Evolutionary conservation across 1,284 basidiomycete genomes (phyloP).

Genomic region (Bjerkandera adusta): DNA sequence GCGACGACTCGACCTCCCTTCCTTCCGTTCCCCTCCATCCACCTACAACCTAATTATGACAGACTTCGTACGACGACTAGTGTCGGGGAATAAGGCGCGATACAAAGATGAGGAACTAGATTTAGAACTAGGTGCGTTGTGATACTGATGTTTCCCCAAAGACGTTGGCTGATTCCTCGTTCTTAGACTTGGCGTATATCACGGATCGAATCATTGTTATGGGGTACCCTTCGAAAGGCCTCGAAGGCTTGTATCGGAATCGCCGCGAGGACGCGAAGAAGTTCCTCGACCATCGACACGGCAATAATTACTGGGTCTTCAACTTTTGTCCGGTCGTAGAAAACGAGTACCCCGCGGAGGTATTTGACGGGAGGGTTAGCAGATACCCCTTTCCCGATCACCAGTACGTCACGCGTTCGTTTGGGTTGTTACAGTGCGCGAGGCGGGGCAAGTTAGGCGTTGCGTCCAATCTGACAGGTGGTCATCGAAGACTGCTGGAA

Average conservation of each 20-base stretch:
- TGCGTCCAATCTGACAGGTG: too few species aligned
- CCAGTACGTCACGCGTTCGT: conserved; percentile 64
- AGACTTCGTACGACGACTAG: conserved; percentile 60
- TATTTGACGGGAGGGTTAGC: conserved; percentile 74
- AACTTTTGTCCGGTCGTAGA: conserved; percentile 83
- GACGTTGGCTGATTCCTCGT: not conserved
- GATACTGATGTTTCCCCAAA: not conserved
- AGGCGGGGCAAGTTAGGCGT: too few species aligned
- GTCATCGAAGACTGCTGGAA: too few species aligned
- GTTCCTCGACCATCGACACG: conserved; percentile 76
- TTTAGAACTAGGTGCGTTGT: conserved; percentile 59
- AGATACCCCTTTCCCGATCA: conserved; percentile 89
- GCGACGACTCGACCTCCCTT: not conserved
- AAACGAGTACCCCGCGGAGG: conserved; percentile 60
- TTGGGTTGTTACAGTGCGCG: too few species aligned
- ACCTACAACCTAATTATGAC: conserved; percentile 39
- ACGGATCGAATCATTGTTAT: conserved; percentile 82
- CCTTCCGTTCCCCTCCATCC: not conserved
- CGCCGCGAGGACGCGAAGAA: conserved; percentile 72
- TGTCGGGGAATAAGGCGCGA: conserved; percentile 77
- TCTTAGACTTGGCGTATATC: conserved; percentile 77
- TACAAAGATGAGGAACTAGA: conserved; percentile 69
- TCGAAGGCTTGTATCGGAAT: conserved; percentile 84
- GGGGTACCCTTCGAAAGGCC: conserved; percentile 84
- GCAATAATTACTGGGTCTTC: conserved; percentile 81